Evolutionary conservation across 2,329 filamentous ascomycete species (phyloP).

Genomic region (Coleophoma eucalyptorum): DNA sequence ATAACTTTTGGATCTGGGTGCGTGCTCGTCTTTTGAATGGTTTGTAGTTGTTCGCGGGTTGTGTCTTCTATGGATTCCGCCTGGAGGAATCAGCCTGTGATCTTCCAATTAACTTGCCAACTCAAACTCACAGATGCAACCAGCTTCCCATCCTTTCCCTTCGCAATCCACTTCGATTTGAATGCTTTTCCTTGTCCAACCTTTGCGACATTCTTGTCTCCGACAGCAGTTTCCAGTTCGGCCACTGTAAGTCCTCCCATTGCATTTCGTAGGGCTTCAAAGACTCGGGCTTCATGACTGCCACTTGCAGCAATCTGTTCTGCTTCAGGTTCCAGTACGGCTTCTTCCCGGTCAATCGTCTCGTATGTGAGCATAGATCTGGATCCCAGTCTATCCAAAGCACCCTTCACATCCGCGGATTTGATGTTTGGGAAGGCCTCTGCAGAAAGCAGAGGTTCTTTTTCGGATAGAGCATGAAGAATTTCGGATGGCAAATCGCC

Average conservation of each 20-base stretch:
- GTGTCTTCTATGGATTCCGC: conserved; percentile 75
- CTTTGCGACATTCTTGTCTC: conserved; percentile 70
- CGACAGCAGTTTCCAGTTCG: conserved; percentile 66
- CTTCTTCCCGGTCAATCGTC: conserved; percentile 75
- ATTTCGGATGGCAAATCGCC: conserved; percentile 60
- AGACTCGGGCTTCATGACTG: conserved; percentile 80
- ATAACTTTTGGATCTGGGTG: conserved; percentile 72
- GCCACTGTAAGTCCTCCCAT: conserved; percentile 78
- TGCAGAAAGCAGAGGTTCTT: conserved; percentile 63
- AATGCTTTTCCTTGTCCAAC: conserved; percentile 95
- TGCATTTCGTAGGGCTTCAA: conserved; percentile 66
- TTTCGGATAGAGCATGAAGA: conserved; percentile 60
- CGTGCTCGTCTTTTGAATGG: conserved; percentile 66
- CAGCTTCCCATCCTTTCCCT: conserved; percentile 54
- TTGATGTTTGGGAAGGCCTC: conserved; percentile 65
- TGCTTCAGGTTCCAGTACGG: conserved; percentile 70
- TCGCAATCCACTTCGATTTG: conserved; percentile 70
- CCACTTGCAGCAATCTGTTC: conserved; percentile 69
- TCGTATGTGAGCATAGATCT: conserved; percentile 86
- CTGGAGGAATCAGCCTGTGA: conserved; percentile 20
- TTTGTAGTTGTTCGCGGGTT: conserved; percentile 71
- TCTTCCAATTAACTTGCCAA: background rate
- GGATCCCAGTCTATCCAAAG: conserved; percentile 79
- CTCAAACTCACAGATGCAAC: conserved; percentile 43
- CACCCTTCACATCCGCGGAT: conserved; percentile 74